phyloP scores from a whole-genome alignment of 2,329 filamentous ascomycete genomes.

The Sporothrix dimorphospora region DNA sequence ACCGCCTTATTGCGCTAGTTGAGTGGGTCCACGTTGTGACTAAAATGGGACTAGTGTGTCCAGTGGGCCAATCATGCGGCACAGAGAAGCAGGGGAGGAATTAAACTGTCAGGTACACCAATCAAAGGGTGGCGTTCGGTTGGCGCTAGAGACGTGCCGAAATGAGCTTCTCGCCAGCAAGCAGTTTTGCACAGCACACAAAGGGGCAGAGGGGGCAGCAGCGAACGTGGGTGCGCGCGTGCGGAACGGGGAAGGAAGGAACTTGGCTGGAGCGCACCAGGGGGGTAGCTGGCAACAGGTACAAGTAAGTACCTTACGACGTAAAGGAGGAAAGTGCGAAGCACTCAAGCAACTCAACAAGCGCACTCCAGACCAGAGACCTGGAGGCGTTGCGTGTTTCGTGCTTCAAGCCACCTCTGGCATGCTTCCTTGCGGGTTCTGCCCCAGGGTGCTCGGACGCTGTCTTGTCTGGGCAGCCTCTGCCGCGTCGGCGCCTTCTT shows the following conservation, averaged over 20 bases:
- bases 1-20: conserved; percentile 14
- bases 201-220: not conserved
- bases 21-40: not conserved
- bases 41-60: not conserved
- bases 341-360: not conserved
- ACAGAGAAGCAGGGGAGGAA: not conserved
- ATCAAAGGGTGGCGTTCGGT: conserved; percentile 7
- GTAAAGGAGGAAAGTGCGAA: not conserved
- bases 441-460: conserved; percentile 18
- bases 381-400: conserved; percentile 1
- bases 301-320: too few relatives aligned
- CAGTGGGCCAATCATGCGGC: conserved; percentile 1
- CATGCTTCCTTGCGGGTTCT: not conserved
- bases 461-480: not conserved
- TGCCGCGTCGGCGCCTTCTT: not conserved
- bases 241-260: conserved; percentile 7
- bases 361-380: not conserved
- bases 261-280: conserved; percentile 6
- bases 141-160: conserved; percentile 25
- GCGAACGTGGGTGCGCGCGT: not conserved
- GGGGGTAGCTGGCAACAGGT: not conserved
- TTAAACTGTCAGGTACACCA: conserved; percentile 31
- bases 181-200: not conserved
- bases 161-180: conserved; percentile 30
- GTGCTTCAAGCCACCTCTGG: conserved; percentile 20